Evolutionary conservation across 2,329 filamentous ascomycete species (phyloP), one percentile per base, ranked within the genome.

Genomic region (Lojkania enalia): DNA sequence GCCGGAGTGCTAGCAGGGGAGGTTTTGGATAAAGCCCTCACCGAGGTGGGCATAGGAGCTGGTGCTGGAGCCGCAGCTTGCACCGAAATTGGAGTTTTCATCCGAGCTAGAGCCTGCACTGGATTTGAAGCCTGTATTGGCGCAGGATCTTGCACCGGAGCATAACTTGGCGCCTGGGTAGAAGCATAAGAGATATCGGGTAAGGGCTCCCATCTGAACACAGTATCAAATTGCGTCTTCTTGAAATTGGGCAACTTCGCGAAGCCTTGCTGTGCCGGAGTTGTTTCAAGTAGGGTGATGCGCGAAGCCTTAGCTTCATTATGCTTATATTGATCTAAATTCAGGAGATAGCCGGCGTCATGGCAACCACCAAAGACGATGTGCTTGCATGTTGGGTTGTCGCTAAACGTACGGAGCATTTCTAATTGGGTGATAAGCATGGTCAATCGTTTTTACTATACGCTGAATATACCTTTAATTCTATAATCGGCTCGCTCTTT

Each of bases 401-500:
- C 65, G 48, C 74, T 62, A 59, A 74, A 76, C 2, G 74, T 67
- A 33, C 73, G 68, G 39, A 77, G 66, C 52, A 71, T 75, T 64
- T 76, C 74, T 64, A 52, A 14, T 35, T 9, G 14, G 12, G 25
- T 27, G 25, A 27, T 27, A 27, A 27, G 7, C 9, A 27, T 9
- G 25, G 25, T 7, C 25, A n/a, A n/a, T n/a, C n/a, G 30, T 15
- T 9, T 33, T 6, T 33, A 15, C 30, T 33, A 33, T 23, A 21
- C 9, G 38, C 15, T 12, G 18, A n/a, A 27, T 29, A 1, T 57
- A 71, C 70, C 70, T 60, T 67, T 71, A 51, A 76, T 69, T 48
- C 75, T 76, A 57, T 75, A 70, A 48, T 76, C 74, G 32, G 74
- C 74, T 35, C 69, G 61, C 49, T 76, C 74, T 44, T 76, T 76